These are phyloP conservation scores for Funneliformis geosporum DNA, from an alignment of 192 early-diverging fungal genomes.

Conservation along the genomic window DNA sequence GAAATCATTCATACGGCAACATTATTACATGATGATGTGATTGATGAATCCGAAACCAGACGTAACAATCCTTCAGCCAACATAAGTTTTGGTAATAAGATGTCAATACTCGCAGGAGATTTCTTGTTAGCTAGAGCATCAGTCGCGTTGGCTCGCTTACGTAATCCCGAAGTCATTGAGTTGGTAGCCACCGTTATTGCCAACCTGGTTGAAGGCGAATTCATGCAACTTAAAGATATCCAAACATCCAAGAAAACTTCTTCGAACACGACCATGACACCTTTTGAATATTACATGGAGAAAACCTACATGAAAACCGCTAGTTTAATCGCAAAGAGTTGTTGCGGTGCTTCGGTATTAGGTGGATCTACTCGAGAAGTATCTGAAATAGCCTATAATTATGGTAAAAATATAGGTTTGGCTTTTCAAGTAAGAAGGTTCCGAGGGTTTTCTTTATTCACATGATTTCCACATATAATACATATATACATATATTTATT, in stretches of 20 bases:
- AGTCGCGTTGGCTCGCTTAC: constrained; percentile 83
- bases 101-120: constrained; percentile 93
- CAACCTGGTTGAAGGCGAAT: constrained; percentile 95
- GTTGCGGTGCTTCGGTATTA: constrained; percentile 81
- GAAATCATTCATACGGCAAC: constrained; percentile 99
- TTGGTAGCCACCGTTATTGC: constrained; percentile 90
- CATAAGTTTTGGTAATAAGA: constrained; percentile 92
- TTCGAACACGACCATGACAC: constrained; percentile 34
- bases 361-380: constrained; percentile 74
- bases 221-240: constrained; percentile 81
- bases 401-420: constrained; percentile 88
- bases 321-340: constrained; percentile 91
- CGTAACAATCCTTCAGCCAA: constrained; percentile 78
- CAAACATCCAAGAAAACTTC: neutral
- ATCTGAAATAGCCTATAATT: constrained; percentile 79
- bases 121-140: constrained; percentile 93
- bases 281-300: constrained; percentile 91
- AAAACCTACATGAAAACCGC: constrained; percentile 97
- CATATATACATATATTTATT: too few relatives aligned
- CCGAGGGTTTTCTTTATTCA: too few relatives aligned
- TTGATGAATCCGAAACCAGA: constrained; percentile 73
- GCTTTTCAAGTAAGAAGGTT: constrained; percentile 80
- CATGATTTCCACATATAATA: too few relatives aligned
- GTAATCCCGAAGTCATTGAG: constrained; percentile 91
- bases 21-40: constrained; percentile 88